Conservation (phyloP, 1,139 yeast genomes). For the Taphrina deformans region DNA sequence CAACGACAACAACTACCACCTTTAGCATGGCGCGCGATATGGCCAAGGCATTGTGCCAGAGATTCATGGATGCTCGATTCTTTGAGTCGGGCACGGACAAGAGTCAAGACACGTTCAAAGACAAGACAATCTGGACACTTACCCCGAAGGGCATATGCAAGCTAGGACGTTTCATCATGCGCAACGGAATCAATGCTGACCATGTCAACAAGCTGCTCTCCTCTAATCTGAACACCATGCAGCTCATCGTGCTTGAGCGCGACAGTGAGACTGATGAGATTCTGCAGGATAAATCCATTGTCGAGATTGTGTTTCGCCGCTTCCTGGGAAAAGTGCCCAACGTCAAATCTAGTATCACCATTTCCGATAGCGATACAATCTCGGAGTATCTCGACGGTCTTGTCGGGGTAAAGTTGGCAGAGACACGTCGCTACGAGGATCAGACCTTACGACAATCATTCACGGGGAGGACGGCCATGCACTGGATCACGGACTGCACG, state of each 20-base stretch:
- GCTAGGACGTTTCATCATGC: constrained; percentile 60
- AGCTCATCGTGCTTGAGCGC: constrained; percentile 67
- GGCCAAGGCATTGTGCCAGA: constrained; percentile 54
- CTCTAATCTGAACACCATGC: constrained; percentile 69
- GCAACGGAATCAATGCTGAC: constrained; percentile 54
- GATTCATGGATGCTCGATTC: constrained; percentile 66
- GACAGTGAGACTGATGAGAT: constrained; percentile 62
- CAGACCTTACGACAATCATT: constrained; percentile 52
- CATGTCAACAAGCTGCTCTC: constrained; percentile 53
- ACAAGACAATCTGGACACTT: constrained; percentile 62
- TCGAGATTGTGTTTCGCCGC: constrained; percentile 62
- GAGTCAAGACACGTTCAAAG: constrained; percentile 55
- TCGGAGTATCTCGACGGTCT: constrained; percentile 34
- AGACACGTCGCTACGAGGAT: constrained; percentile 37
- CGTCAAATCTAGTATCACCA: constrained; percentile 61
- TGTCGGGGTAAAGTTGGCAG: constrained; percentile 37
- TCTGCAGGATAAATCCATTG: constrained; percentile 62
- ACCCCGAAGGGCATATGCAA: constrained; percentile 88
- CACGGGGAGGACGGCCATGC: constrained; percentile 75
- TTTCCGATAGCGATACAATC: constrained; percentile 46
- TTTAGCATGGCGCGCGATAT: constrained; percentile 59
- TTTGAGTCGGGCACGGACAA: constrained; percentile 77
- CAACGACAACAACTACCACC: constrained; percentile 57
- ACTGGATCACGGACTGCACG: constrained; percentile 90
- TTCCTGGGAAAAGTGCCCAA: constrained; percentile 70